A percentile compares a stretch with the other conserved stretches of the same genome.
These are phyloP conservation scores for Geotrichum australiense DNA, from an alignment of 1,139 yeast genomes.

Conservation along the genomic window DNA sequence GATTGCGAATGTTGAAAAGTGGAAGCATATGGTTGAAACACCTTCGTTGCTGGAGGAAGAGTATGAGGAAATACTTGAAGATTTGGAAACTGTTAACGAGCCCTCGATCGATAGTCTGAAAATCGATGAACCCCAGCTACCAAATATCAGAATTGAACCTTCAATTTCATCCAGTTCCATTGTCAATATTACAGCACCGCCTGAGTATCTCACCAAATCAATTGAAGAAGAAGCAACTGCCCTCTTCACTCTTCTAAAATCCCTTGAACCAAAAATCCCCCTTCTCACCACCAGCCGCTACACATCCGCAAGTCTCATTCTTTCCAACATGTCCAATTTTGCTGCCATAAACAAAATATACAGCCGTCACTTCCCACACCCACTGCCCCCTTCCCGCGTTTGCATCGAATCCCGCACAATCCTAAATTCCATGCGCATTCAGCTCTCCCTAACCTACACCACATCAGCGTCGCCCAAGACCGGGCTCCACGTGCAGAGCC, in stretches of 20 bases:
- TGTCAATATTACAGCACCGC: slow-evolving; percentile 11
- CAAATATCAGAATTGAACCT: not conserved
- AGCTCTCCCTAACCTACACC: slow-evolving; percentile 36
- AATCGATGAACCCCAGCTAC: not conserved
- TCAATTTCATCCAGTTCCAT: slow-evolving; percentile 2
- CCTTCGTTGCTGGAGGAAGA: slow-evolving; percentile 47
- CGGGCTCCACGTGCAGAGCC: slow-evolving; percentile 85
- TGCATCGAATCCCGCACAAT: slow-evolving; percentile 63
- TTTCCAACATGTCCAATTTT: slow-evolving; percentile 61
- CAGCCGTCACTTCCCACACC: slow-evolving; percentile 45
- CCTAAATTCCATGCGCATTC: slow-evolving; percentile 34
- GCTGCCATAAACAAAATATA: slow-evolving; percentile 55
- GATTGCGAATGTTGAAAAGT: slow-evolving; percentile 22
- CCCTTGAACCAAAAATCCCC: not conserved
- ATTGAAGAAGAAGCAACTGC: slow-evolving; percentile 12
- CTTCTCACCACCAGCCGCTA: slow-evolving; percentile 7
- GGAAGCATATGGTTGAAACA: slow-evolving; percentile 29
- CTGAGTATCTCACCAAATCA: not conserved
- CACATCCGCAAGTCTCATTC: slow-evolving; percentile 34
- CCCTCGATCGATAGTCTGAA: not conserved
- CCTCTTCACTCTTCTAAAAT: slow-evolving; percentile 1
- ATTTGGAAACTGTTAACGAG: not conserved
- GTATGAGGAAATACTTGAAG: slow-evolving; percentile 39
- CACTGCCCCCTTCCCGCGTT: slow-evolving; percentile 81
- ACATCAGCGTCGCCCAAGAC: slow-evolving; percentile 20